Evolutionary conservation across 202 grass and related monocot genomes (phyloP), one percentile per base, ranked within the genome.

Genomic region (Musa balbisiana): DNA sequence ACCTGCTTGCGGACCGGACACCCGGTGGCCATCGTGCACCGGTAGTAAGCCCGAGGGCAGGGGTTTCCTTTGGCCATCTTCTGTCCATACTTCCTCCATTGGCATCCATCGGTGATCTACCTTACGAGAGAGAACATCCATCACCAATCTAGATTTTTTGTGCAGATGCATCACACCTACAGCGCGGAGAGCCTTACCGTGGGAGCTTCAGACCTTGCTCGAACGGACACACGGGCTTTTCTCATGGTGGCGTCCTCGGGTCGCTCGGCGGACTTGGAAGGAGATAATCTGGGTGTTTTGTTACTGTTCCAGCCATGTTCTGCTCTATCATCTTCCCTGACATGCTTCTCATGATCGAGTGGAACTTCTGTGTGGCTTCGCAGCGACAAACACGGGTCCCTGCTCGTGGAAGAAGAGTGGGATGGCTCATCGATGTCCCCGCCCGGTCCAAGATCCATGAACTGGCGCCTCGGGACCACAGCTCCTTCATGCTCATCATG

Each of bases 1-100:
- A 96, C 92, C 87, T 96, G 92, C 79, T 96, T 96, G 12, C 93
- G 82, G 53, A 96, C 90, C 19, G 90, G 93, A 82, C 93, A 96
- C 26, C 82, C 87, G 71, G 80, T 87, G 49, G 87, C 87, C 90
- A 96, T 96, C 82, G 90, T 97, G 86, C 93, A 97, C 2, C 93
- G 83, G 86, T 97, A 97, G 82, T 97, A 97, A 62, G 90, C 90
- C 16, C 90, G 90, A 56, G 93, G 93, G 14, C 93, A 92, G 0
- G 93, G 93, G 77, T 97, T 96, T 20, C 90, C 90, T 56, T 92
- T 97, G 2, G 93, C 90, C 87, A 97, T 92, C 83, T 97, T 97
- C 85, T 97, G 93, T 0, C 93, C 93, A 62, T 97, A 97, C 83
- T 97, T 97, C 85, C 93, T 88, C 93, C 93, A 97, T 74, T 97